Evolutionary conservation across 2,329 filamentous ascomycete genomes (phyloP).

Genomic region (Rhynchosporium secalis): DNA sequence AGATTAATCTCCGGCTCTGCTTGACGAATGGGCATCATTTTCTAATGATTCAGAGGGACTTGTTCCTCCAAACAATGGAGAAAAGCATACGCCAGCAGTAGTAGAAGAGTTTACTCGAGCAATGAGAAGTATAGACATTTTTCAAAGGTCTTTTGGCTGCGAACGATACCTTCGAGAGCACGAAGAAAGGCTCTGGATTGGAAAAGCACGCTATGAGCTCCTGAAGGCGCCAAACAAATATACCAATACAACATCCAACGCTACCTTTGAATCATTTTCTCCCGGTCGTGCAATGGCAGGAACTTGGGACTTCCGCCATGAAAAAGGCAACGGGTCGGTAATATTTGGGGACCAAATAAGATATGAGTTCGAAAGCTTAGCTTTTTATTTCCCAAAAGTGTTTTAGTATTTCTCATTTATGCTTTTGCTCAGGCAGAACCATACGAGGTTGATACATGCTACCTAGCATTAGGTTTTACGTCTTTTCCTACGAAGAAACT

Average conservation of each 20-base stretch:
- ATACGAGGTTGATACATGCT: too few relatives aligned
- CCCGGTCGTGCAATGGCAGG: neutral
- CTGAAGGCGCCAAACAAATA: neutral
- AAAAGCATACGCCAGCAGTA: constrained; percentile 49
- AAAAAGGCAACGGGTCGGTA: too few relatives aligned
- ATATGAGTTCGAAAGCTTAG: too few relatives aligned
- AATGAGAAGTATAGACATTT: constrained; percentile 58
- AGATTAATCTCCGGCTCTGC: constrained; percentile 59
- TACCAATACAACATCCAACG: neutral
- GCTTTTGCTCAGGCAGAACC: too few relatives aligned
- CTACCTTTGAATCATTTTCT: neutral
- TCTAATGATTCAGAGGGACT: constrained; percentile 42
- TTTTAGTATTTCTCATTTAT: too few relatives aligned
- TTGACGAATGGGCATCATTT: constrained; percentile 61
- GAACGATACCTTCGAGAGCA: constrained; percentile 61
- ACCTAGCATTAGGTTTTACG: too few relatives aligned
- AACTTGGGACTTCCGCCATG: too few relatives aligned
- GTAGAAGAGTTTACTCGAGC: constrained; percentile 53
- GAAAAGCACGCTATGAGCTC: constrained; percentile 9
- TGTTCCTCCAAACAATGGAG: constrained; percentile 6
- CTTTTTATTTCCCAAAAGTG: too few relatives aligned
- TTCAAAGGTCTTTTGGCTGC: constrained; percentile 58
- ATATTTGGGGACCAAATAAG: too few relatives aligned
- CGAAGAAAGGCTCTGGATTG: constrained; percentile 56
- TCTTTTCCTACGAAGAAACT: too few relatives aligned